Conservation (phyloP, 495 filamentous ascomycete genomes). For the Lasiosphaeria miniovina region DNA sequence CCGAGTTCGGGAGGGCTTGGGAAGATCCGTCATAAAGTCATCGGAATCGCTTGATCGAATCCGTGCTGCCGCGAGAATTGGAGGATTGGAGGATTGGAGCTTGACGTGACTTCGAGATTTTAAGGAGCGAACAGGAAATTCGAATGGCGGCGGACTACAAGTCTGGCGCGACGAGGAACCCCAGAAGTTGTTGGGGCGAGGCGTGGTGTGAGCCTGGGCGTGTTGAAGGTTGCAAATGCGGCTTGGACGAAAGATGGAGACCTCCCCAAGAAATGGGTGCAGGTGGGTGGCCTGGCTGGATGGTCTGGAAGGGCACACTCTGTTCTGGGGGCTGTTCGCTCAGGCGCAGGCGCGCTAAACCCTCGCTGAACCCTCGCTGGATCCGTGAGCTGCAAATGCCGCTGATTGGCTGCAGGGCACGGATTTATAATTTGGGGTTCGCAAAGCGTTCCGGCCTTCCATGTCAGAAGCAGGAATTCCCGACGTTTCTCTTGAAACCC, state of each 20-base stretch:
- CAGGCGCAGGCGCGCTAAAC: slow-evolving; percentile 2
- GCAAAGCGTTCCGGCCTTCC: background rate
- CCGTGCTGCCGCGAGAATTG: background rate
- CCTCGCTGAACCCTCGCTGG: background rate
- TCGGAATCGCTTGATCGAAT: slow-evolving; percentile 6
- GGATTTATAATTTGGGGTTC: too few relatives aligned
- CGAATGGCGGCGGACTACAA: too few relatives aligned
- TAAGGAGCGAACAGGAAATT: background rate
- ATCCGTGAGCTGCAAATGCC: slow-evolving; percentile 1
- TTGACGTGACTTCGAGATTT: background rate
- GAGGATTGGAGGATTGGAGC: background rate
- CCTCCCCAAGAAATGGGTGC: slow-evolving; percentile 19
- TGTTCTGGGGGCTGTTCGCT: background rate
- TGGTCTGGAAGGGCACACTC: background rate
- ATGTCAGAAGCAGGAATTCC: background rate
- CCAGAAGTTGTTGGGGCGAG: background rate
- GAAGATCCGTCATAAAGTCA: slow-evolving; percentile 24
- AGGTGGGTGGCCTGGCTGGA: background rate
- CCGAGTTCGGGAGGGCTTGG: slow-evolving; percentile 15
- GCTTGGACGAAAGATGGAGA: slow-evolving; percentile 9
- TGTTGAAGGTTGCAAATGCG: slow-evolving; percentile 15
- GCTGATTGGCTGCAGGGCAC: slow-evolving; percentile 15
- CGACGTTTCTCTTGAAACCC: background rate
- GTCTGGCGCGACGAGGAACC: background rate
- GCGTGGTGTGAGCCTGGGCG: background rate